Conservation (phyloP, 495 filamentous ascomycete genomes). For the Trichoderma erinaceum region DNA sequence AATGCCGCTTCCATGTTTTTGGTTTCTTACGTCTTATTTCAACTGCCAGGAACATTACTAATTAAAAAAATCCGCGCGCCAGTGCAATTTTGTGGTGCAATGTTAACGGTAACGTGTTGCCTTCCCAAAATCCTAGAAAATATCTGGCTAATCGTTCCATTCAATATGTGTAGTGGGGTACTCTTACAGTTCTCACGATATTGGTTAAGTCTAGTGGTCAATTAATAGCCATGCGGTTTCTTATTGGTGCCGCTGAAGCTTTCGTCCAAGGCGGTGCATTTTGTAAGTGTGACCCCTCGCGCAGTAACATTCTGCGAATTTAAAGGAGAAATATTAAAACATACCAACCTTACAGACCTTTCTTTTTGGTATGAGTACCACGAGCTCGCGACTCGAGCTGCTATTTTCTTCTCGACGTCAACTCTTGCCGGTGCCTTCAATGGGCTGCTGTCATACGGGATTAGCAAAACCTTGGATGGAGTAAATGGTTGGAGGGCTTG, state of each 20-base stretch:
- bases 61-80: not conserved
- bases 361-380: not conserved
- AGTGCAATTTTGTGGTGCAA: not conserved
- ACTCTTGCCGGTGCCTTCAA: not conserved
- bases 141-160: not conserved
- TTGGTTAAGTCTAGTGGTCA: not conserved
- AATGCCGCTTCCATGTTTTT: not conserved
- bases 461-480: not conserved
- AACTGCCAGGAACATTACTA: not conserved
- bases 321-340: not conserved
- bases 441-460: not conserved
- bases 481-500: not conserved
- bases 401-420: not conserved
- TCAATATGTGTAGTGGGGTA: not conserved
- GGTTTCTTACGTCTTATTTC: not conserved
- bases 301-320: not conserved
- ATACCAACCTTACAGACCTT: not conserved
- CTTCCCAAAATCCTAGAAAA: not conserved
- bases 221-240: not conserved
- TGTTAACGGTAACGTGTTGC: not conserved
- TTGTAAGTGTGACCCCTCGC: not conserved
- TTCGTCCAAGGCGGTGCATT: not conserved
- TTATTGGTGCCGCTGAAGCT: not conserved
- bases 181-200: not conserved
- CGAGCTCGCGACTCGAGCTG: not conserved